Conservation (phyloP, 164 flowering plant genomes). For the Nymphaea thermarum region DNA sequence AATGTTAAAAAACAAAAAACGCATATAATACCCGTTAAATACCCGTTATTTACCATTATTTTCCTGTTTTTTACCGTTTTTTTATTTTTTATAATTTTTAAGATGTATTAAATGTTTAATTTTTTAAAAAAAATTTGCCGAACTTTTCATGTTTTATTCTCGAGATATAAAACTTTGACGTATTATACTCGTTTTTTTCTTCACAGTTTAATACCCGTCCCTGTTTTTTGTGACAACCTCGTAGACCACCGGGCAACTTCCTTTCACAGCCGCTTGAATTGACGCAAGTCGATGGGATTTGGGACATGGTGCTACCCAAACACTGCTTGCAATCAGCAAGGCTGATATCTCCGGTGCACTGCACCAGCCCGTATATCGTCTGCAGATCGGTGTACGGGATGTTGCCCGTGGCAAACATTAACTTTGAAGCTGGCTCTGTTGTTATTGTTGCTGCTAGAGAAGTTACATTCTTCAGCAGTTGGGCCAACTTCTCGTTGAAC, state of each 20-base stretch:
- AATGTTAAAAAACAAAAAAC: too few species aligned
- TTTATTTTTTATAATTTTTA: too few species aligned
- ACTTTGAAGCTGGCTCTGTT: not conserved
- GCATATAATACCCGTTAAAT: too few species aligned
- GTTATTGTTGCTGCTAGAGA: not conserved
- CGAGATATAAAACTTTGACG: too few species aligned
- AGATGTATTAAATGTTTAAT: too few species aligned
- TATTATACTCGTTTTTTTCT: too few species aligned
- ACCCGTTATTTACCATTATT: too few species aligned
- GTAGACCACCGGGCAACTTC: constrained; percentile 3
- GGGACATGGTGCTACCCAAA: not conserved
- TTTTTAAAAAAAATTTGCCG: too few species aligned
- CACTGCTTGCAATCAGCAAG: not conserved
- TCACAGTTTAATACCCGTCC: too few species aligned
- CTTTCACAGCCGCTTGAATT: not conserved
- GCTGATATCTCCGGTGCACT: constrained; percentile 3
- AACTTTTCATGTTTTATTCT: too few species aligned
- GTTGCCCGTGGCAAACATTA: not conserved
- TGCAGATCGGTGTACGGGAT: not conserved
- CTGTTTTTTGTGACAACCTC: too few species aligned
- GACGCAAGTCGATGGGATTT: not conserved
- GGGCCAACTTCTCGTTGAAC: not conserved
- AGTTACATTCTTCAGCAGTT: not conserved
- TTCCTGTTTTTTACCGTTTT: too few species aligned
- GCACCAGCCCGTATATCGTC: constrained; percentile 2